A percentile compares a stretch with the other conserved stretches of the same genome.
These are phyloP conservation scores for Carallia pectinifolia DNA, from an alignment of 345 rosid genomes.

Conservation along the genomic window DNA sequence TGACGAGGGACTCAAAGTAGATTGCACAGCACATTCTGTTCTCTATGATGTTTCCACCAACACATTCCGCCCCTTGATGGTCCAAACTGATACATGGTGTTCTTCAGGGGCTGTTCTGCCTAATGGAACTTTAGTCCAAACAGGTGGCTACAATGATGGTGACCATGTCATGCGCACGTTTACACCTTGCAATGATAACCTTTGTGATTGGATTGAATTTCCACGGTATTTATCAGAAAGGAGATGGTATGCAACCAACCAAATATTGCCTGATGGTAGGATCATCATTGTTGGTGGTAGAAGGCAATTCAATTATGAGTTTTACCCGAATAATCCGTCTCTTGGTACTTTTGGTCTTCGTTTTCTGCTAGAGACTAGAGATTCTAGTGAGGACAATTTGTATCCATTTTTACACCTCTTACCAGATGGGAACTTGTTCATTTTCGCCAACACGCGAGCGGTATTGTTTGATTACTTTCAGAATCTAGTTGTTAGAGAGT, in stretches of 20 bases:
- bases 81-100: constrained; percentile 81
- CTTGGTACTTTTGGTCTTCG: constrained; percentile 22
- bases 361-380: constrained; percentile 53
- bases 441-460: constrained; percentile 73
- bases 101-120: constrained; percentile 73
- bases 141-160: constrained; percentile 80
- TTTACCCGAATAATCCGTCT: constrained; percentile 35
- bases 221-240: constrained; percentile 44
- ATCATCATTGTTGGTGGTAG: constrained; percentile 73
- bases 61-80: constrained; percentile 54
- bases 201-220: constrained; percentile 72
- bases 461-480: constrained; percentile 58
- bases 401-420: constrained; percentile 83
- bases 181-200: constrained; percentile 40
- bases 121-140: constrained; percentile 66
- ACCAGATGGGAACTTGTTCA: constrained; percentile 80
- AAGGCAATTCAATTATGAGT: constrained; percentile 63
- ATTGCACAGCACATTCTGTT: constrained; percentile 89
- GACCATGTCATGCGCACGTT: constrained; percentile 54
- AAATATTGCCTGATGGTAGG: constrained; percentile 69
- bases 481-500: constrained; percentile 50
- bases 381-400: constrained; percentile 62
- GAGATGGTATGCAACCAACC: constrained; percentile 83
- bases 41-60: constrained; percentile 57
- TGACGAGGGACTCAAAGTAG: constrained; percentile 38